Evolutionary conservation across 2,329 filamentous ascomycete genomes (phyloP).

Genomic region (Dactylellina haptotyla): DNA sequence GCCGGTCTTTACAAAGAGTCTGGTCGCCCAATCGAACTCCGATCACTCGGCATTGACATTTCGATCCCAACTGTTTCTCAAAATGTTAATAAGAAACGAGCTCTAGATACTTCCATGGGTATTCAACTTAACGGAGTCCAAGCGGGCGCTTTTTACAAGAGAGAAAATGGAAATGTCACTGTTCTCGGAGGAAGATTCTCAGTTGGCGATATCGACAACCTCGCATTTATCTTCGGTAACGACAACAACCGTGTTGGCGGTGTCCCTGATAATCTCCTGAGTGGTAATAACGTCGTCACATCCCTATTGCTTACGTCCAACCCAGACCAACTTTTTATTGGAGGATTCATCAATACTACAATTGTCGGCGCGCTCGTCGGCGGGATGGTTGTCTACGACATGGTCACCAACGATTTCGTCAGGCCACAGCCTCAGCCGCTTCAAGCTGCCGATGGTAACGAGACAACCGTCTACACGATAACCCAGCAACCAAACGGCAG

Average conservation of each 20-base stretch:
- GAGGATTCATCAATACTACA: constrained; percentile 79
- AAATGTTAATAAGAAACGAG: constrained; percentile 62
- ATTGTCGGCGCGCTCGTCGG: constrained; percentile 72
- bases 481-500: constrained; percentile 74
- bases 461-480: constrained; percentile 80
- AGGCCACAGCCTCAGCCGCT: constrained; percentile 76
- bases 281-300: constrained; percentile 76
- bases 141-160: constrained; percentile 79
- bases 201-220: constrained; percentile 78
- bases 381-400: constrained; percentile 83
- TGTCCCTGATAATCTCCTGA: constrained; percentile 72
- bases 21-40: constrained; percentile 60
- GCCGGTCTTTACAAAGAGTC: constrained; percentile 68
- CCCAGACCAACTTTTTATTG: constrained; percentile 77
- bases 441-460: constrained; percentile 66
- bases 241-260: constrained; percentile 74
- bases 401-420: constrained; percentile 73
- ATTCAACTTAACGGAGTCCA: constrained; percentile 73
- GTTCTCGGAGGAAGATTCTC: constrained; percentile 88
- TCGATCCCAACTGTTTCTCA: constrained; percentile 59
- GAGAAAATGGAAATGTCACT: constrained; percentile 81
- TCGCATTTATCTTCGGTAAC: constrained; percentile 83
- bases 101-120: constrained; percentile 60
- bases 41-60: constrained; percentile 69
- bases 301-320: constrained; percentile 72